A percentile compares a stretch with the other conserved stretches of the same genome.
These are phyloP conservation scores for Dioszegia aurantiaca DNA, from an alignment of 768 basidiomycete genomes.

Conservation along the genomic window DNA sequence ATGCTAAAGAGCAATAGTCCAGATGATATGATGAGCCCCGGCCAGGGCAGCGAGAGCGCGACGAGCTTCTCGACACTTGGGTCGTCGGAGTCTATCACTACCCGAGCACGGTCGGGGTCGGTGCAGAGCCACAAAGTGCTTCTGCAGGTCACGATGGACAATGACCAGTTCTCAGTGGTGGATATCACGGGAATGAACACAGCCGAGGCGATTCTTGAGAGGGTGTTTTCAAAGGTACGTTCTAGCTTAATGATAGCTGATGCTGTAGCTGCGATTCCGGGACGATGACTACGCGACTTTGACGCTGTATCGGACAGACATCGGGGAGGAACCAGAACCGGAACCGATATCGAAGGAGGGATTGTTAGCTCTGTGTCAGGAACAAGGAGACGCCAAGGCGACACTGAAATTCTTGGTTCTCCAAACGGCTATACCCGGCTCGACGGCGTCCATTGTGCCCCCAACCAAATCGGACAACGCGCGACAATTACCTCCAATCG, in stretches of 20 bases:
- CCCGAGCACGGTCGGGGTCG: constrained; percentile 31
- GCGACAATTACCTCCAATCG: constrained; percentile 22
- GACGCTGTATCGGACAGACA: constrained; percentile 82
- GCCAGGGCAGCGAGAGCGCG: constrained; percentile 21
- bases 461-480: constrained; percentile 41
- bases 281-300: constrained; percentile 77
- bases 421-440: constrained; percentile 55
- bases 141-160: constrained; percentile 49
- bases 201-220: constrained; percentile 47
- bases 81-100: constrained; percentile 19
- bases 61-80: constrained; percentile 21
- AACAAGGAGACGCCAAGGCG: constrained; percentile 71
- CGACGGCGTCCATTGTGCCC: constrained; percentile 66
- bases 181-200: constrained; percentile 48
- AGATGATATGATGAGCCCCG: constrained; percentile 28
- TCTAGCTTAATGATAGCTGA: neutral
- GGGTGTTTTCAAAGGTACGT: constrained; percentile 47
- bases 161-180: constrained; percentile 49
- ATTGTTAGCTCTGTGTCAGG: constrained; percentile 68
- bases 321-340: constrained; percentile 72
- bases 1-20: constrained; percentile 28
- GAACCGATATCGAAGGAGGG: constrained; percentile 69
- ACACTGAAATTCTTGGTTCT: constrained; percentile 81
- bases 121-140: constrained; percentile 26
- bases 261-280: constrained; percentile 55